Percentiles rank a stretch among this genome's conserved stretches.
These are phyloP conservation scores for Rhodomyrtus psidioides DNA, from an alignment of 441 rosid species.

Conservation along the genomic window DNA sequence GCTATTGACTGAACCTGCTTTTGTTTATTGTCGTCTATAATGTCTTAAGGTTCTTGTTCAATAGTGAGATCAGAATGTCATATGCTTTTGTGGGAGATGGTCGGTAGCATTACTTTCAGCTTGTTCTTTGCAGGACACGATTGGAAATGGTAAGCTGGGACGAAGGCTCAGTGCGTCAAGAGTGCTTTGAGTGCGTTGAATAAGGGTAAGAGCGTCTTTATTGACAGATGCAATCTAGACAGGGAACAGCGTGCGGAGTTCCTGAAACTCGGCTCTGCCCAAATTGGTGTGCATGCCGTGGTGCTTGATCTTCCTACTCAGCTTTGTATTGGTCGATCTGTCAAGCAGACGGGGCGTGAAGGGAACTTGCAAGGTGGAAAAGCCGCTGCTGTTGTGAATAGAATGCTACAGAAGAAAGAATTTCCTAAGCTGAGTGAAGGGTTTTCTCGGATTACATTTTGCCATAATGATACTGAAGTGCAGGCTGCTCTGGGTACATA, in stretches of 20 bases:
- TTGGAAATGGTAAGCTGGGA: slow-evolving; percentile 78
- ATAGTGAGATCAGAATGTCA: background rate
- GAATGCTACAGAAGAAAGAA: slow-evolving; percentile 82
- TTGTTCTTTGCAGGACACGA: slow-evolving; percentile 48
- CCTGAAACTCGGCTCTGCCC: slow-evolving; percentile 51
- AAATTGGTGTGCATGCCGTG: slow-evolving; percentile 67
- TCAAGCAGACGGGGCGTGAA: slow-evolving; percentile 73
- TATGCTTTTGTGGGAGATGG: background rate
- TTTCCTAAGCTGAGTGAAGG: slow-evolving; percentile 72
- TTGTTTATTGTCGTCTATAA: background rate
- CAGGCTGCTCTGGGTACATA: slow-evolving; percentile 42
- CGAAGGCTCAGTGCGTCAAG: slow-evolving; percentile 61
- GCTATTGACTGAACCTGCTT: background rate
- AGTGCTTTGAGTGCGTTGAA: slow-evolving; percentile 44
- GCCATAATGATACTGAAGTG: slow-evolving; percentile 67
- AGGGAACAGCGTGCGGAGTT: slow-evolving; percentile 76
- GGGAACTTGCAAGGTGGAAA: slow-evolving; percentile 93
- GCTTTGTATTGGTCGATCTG: slow-evolving; percentile 82
- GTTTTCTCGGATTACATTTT: slow-evolving; percentile 56
- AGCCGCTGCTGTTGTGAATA: slow-evolving; percentile 90
- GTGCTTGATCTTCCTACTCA: slow-evolving; percentile 73
- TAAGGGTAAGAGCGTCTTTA: slow-evolving; percentile 69
- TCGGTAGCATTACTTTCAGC: background rate
- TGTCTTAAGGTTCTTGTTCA: background rate
- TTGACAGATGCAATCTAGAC: slow-evolving; percentile 85